A percentile compares a stretch with the other conserved stretches of the same genome.
phyloP scores from a whole-genome alignment of 345 rosid genomes.

The Pistacia vera region DNA sequence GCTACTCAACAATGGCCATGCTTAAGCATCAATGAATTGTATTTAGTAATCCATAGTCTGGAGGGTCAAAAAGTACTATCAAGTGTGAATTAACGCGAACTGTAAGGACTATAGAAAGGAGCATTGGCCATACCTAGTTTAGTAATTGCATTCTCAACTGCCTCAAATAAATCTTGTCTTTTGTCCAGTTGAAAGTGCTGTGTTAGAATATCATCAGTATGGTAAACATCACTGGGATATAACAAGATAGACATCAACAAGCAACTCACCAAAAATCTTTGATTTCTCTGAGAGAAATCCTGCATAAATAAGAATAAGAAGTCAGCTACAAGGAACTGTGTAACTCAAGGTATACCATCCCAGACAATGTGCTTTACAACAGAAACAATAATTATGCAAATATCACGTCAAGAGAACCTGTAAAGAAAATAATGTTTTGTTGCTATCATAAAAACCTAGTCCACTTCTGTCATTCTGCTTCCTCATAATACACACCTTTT shows the following conservation, averaged over 20 bases:
- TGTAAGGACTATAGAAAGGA: not conserved
- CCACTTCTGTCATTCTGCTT: not conserved
- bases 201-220: slow-evolving; percentile 32
- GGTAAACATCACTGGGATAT: slow-evolving; percentile 41
- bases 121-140: slow-evolving; percentile 48
- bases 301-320: slow-evolving; percentile 26
- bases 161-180: slow-evolving; percentile 51
- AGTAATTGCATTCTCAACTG: slow-evolving; percentile 51
- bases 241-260: slow-evolving; percentile 63
- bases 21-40: no score
- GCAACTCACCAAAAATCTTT: slow-evolving; percentile 88
- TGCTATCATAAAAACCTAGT: no score
- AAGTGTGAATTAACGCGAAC: not conserved
- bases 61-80: not conserved
- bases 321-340: not conserved
- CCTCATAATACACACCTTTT: not conserved
- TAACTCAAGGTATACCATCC: not conserved
- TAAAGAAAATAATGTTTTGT: no score
- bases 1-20: no score
- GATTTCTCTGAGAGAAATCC: slow-evolving; percentile 76
- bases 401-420: not conserved
- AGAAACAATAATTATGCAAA: not conserved
- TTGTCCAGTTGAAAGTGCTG: slow-evolving; percentile 48
- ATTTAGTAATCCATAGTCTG: no score
- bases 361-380: not conserved